phyloP scores from a whole-genome alignment of 1,284 basidiomycete genomes.

The Exobasidium cylindrosporum region DNA sequence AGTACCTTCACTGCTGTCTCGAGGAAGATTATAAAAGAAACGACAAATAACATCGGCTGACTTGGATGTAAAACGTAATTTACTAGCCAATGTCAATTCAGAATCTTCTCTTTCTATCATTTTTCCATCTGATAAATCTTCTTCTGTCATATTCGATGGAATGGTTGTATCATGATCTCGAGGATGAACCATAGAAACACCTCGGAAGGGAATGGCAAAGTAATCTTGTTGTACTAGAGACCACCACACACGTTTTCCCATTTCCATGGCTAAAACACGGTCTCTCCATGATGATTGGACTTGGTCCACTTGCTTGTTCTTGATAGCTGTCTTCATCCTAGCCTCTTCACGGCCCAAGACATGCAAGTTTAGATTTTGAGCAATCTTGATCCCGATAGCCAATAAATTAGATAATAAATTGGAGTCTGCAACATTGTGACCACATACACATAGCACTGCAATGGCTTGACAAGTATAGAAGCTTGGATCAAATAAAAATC shows the following conservation, averaged over 20 bases:
- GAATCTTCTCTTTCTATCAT: background rate
- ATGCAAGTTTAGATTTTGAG: conserved; percentile 30
- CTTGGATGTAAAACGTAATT: conserved; percentile 33
- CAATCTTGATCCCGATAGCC: conserved; percentile 36
- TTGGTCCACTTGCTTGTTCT: background rate
- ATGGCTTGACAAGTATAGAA: conserved; percentile 33
- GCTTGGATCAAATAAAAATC: conserved; percentile 30
- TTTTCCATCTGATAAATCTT: conserved; percentile 4
- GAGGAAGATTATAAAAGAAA: conserved; percentile 31
- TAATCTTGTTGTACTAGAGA: conserved; percentile 35
- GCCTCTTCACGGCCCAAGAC: conserved; percentile 1
- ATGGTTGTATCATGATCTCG: conserved; percentile 33
- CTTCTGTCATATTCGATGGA: conserved; percentile 32
- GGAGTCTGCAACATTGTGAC: conserved; percentile 32
- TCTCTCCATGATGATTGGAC: conserved; percentile 18
- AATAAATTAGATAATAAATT: conserved; percentile 30
- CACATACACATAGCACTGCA: conserved; percentile 31
- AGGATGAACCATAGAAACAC: conserved; percentile 31
- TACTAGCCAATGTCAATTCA: conserved; percentile 32
- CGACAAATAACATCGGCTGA: conserved; percentile 34
- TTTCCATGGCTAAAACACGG: conserved; percentile 32
- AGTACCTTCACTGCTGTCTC: no score
- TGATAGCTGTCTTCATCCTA: background rate
- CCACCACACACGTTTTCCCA: conserved; percentile 39
- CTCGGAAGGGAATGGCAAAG: conserved; percentile 33